These are phyloP conservation scores for Nicotiana rustica DNA, from an alignment of 305 asterid species.

Conservation along the genomic window DNA sequence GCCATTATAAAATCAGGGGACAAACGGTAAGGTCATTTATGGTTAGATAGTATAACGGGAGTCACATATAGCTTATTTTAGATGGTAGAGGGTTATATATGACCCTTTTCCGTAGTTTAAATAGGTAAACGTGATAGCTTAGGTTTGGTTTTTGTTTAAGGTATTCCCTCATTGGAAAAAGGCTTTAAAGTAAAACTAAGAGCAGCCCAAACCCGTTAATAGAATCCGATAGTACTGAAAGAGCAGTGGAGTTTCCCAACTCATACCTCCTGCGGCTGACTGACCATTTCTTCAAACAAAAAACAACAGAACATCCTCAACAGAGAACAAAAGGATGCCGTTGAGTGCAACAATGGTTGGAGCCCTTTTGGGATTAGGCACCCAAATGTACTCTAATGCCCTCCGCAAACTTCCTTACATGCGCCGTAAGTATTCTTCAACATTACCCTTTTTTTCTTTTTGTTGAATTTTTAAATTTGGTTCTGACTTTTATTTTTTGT, in stretches of 20 bases:
- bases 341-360: constrained; percentile 83
- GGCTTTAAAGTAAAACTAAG: too few species aligned
- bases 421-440: constrained; percentile 72
- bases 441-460: not conserved
- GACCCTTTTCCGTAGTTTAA: too few species aligned
- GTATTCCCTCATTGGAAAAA: too few species aligned
- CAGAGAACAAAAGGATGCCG: constrained; percentile 54
- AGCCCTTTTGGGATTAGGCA: constrained; percentile 81
- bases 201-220: not conserved
- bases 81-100: too few species aligned
- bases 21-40: too few species aligned
- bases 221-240: not conserved
- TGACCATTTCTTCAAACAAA: constrained; percentile 5
- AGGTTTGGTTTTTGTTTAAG: too few species aligned
- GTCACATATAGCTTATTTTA: too few species aligned
- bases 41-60: too few species aligned
- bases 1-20: too few species aligned
- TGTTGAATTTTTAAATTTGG: not conserved
- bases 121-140: too few species aligned
- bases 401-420: constrained; percentile 97
- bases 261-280: not conserved
- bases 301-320: not conserved
- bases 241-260: not conserved
- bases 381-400: constrained; percentile 98
- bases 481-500: constrained; percentile 23